Conservation (phyloP, 2,329 filamentous ascomycete species). For the Cordyceps fumosorosea region DNA sequence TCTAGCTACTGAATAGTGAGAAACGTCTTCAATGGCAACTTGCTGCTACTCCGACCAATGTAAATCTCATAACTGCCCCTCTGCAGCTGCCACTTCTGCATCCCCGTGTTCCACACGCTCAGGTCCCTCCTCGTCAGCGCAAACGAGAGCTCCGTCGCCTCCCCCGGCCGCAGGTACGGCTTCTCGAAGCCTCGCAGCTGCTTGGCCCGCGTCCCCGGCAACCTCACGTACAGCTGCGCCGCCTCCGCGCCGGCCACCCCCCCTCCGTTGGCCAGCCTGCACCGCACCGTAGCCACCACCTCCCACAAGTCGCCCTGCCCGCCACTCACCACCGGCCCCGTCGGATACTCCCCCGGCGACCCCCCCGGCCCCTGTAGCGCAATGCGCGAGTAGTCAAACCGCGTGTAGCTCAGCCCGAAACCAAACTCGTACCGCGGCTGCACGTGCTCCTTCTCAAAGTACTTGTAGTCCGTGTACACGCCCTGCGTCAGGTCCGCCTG, state of each 20-base stretch:
- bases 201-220: conserved; percentile 41
- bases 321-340: conserved; percentile 33
- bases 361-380: conserved; percentile 22
- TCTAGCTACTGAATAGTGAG: background rate
- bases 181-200: conserved; percentile 63
- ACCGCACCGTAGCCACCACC: conserved; percentile 32
- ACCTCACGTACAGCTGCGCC: conserved; percentile 41
- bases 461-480: conserved; percentile 47
- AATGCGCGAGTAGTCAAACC: conserved; percentile 43
- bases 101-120: conserved; percentile 57
- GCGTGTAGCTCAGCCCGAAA: conserved; percentile 50
- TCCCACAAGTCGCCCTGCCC: conserved; percentile 44
- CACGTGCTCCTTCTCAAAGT: conserved; percentile 43
- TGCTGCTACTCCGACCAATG: conserved; percentile 42
- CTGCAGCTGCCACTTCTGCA: conserved; percentile 54
- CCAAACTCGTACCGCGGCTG: conserved; percentile 49
- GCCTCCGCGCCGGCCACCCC: conserved; percentile 38
- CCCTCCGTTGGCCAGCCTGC: conserved; percentile 37
- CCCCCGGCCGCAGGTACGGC: conserved; percentile 39
- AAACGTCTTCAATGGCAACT: conserved; percentile 30
- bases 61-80: conserved; percentile 37
- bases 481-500: conserved; percentile 48
- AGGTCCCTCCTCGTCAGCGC: conserved; percentile 56
- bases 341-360: conserved; percentile 30
- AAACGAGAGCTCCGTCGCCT: conserved; percentile 42